These are phyloP conservation scores for Pleurotus cornucopiae DNA, from an alignment of 768 basidiomycete species.

Conservation along the genomic window DNA sequence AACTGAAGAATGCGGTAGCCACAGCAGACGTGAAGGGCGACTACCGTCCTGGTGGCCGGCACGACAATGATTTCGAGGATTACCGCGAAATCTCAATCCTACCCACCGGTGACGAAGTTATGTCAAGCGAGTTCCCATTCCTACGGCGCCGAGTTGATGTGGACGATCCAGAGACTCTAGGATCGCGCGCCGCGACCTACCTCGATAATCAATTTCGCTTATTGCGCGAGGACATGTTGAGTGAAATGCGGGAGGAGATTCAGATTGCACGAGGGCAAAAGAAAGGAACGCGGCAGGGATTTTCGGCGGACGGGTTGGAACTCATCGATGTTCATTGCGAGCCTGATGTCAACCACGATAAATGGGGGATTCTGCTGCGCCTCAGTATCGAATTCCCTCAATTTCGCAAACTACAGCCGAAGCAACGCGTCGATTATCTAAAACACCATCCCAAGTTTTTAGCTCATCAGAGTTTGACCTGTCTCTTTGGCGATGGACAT, in stretches of 20 bases:
- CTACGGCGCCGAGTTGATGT: slow-evolving; percentile 39
- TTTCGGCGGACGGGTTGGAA: slow-evolving; percentile 31
- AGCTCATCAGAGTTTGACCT: slow-evolving; percentile 50
- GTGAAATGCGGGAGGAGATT: slow-evolving; percentile 54
- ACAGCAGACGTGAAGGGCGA: slow-evolving; percentile 19
- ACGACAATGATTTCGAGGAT: slow-evolving; percentile 64
- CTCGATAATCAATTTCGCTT: slow-evolving; percentile 68
- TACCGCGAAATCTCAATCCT: slow-evolving; percentile 60
- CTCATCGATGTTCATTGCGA: slow-evolving; percentile 32
- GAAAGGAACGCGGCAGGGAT: slow-evolving; percentile 34
- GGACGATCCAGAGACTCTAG: slow-evolving; percentile 35
- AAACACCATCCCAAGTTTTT: slow-evolving; percentile 38
- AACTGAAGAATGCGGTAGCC: slow-evolving; percentile 31
- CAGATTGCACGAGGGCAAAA: slow-evolving; percentile 34
- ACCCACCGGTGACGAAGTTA: slow-evolving; percentile 58
- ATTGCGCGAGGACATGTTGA: slow-evolving; percentile 58
- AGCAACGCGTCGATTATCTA: slow-evolving; percentile 32
- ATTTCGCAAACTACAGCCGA: slow-evolving; percentile 21
- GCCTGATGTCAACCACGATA: slow-evolving; percentile 19
- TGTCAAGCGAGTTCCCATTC: slow-evolving; percentile 40
- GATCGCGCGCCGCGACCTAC: slow-evolving; percentile 38
- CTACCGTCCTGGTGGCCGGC: slow-evolving; percentile 54
- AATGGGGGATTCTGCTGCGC: slow-evolving; percentile 38
- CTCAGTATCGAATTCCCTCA: slow-evolving; percentile 32
- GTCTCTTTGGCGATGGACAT: slow-evolving; percentile 43